A percentile compares a stretch with the other conserved stretches of the same genome.
Conservation (phyloP, 2,329 filamentous ascomycete species). For the Microdochium nivale region DNA sequence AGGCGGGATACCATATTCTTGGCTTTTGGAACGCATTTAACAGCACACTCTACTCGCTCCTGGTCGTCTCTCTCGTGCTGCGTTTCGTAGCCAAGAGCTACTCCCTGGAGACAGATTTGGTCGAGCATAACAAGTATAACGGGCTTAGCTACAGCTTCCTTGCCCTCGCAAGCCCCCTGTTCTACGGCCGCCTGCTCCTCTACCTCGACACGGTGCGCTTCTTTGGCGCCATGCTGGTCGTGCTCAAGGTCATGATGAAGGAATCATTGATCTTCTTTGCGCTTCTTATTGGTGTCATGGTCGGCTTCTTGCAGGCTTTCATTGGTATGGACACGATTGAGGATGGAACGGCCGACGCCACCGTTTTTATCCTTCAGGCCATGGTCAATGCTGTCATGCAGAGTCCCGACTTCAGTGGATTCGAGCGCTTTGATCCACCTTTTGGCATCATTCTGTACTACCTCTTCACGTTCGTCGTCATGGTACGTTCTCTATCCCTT, state of each 20-base stretch:
- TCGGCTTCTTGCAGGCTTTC: conserved; percentile 89
- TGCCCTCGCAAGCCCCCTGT: conserved; percentile 89
- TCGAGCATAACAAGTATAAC: conserved; percentile 58
- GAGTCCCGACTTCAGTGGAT: conserved; percentile 79
- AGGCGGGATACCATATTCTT: conserved; percentile 83
- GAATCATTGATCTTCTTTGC: conserved; percentile 96
- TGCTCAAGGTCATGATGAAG: conserved; percentile 92
- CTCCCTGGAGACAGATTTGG: conserved; percentile 28
- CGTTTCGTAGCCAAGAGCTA: conserved; percentile 72
- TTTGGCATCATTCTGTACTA: conserved; percentile 97
- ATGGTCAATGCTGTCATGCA: conserved; percentile 91
- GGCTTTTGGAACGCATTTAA: conserved; percentile 99
- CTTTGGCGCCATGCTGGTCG: conserved; percentile 96
- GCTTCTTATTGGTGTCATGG: conserved; percentile 71
- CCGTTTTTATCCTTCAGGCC: conserved; percentile 64
- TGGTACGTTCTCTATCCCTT: conserved; percentile 45
- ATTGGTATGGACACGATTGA: conserved; percentile 83
- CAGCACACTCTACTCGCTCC: conserved; percentile 66
- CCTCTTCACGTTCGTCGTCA: conserved; percentile 93
- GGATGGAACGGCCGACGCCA: conserved; percentile 58
- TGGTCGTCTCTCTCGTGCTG: conserved; percentile 69
- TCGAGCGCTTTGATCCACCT: conserved; percentile 83
- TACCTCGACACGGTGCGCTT: conserved; percentile 93
- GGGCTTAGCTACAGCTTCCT: conserved; percentile 87
- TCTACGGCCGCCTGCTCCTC: conserved; percentile 86